phyloP scores from a whole-genome alignment of 1,284 basidiomycete genomes.

The Cryptococcus maquisensis region DNA sequence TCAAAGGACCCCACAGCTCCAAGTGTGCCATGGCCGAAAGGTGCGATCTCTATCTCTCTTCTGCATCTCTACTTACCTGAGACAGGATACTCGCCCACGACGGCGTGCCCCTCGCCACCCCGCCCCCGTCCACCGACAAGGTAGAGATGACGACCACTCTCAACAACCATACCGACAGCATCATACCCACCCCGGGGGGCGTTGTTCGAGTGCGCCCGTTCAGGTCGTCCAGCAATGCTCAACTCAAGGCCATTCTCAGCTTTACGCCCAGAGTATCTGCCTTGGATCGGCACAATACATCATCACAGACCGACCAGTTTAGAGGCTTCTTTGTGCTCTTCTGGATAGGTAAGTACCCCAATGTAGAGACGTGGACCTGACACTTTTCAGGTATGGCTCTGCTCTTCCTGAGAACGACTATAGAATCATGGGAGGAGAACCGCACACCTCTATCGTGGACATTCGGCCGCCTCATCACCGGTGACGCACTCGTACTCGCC shows the following conservation, averaged over 20 bases:
- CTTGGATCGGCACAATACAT: slow-evolving; percentile 75
- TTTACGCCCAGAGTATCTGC: slow-evolving; percentile 78
- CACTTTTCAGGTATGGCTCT: slow-evolving; percentile 62
- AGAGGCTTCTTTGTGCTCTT: slow-evolving; percentile 91
- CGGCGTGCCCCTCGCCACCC: neutral
- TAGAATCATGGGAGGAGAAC: slow-evolving; percentile 66
- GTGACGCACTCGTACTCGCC: slow-evolving; percentile 77
- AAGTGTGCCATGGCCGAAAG: neutral
- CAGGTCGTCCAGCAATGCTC: slow-evolving; percentile 36
- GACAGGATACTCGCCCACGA: neutral
- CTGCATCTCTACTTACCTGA: neutral
- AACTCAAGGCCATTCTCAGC: slow-evolving; percentile 61
- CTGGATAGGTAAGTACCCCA: slow-evolving; percentile 56
- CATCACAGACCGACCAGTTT: slow-evolving; percentile 74
- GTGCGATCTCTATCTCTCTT: neutral
- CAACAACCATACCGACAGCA: slow-evolving; percentile 24
- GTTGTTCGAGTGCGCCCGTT: slow-evolving; percentile 42
- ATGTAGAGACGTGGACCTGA: neutral
- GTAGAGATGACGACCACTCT: slow-evolving; percentile 31
- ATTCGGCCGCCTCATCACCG: slow-evolving; percentile 84
- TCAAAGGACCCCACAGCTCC: too few species aligned
- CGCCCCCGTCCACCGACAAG: neutral
- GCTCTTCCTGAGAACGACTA: slow-evolving; percentile 69
- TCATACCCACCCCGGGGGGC: slow-evolving; percentile 39
- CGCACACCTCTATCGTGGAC: slow-evolving; percentile 73